A percentile compares a stretch with the other conserved stretches of the same genome.
Evolutionary conservation across 352 stramenopile species (phyloP).

Genomic region (Phytopythium sindhum): DNA sequence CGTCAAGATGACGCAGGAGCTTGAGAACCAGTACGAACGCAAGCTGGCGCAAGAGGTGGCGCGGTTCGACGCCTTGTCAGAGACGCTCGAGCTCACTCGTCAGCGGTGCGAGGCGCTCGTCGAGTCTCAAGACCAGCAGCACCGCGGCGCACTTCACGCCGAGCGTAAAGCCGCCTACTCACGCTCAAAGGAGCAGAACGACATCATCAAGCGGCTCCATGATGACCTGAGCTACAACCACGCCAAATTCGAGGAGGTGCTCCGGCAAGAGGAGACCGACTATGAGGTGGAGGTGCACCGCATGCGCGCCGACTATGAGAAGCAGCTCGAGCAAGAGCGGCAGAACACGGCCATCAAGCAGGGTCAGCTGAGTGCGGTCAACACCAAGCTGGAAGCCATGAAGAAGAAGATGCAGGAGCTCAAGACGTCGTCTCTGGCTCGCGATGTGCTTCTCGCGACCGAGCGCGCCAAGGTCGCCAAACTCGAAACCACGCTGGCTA

Average conservation of each 20-base stretch:
- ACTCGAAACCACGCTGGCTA: slow-evolving; percentile 55
- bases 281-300: slow-evolving; percentile 76
- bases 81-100: slow-evolving; percentile 86
- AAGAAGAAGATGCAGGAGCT: slow-evolving; percentile 86
- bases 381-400: slow-evolving; percentile 77
- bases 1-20: slow-evolving; percentile 82
- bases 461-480: slow-evolving; percentile 65
- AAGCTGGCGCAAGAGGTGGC: slow-evolving; percentile 87
- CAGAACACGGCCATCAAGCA: slow-evolving; percentile 82
- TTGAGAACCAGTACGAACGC: slow-evolving; percentile 92
- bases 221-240: slow-evolving; percentile 87
- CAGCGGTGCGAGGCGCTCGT: slow-evolving; percentile 88
- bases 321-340: slow-evolving; percentile 61
- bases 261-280: slow-evolving; percentile 77
- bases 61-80: slow-evolving; percentile 83
- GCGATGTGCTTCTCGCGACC: slow-evolving; percentile 68
- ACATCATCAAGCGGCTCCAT: slow-evolving; percentile 81
- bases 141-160: slow-evolving; percentile 49
- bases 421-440: slow-evolving; percentile 61
- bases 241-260: slow-evolving; percentile 80
- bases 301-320: slow-evolving; percentile 52
- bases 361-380: slow-evolving; percentile 69
- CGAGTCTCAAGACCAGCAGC: slow-evolving; percentile 72
- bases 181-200: slow-evolving; percentile 74
- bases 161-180: slow-evolving; percentile 65